Conservation (phyloP, 2,329 filamentous ascomycete genomes). For the Verticillium tricorpus region DNA sequence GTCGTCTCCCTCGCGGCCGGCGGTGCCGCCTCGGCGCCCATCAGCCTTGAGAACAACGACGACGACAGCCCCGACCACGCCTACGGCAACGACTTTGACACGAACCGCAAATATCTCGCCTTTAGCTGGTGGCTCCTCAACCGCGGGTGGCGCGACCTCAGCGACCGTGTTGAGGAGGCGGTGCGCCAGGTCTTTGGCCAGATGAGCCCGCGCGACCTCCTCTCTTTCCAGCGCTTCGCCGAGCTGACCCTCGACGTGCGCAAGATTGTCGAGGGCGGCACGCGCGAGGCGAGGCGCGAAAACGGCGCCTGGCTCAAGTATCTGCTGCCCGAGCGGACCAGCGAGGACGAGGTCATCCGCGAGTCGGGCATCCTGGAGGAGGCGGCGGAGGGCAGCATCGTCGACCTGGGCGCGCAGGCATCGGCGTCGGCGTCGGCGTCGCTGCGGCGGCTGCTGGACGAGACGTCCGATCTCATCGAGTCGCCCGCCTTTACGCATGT, state of each 20-base stretch:
- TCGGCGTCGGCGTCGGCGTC: slow-evolving; percentile 33
- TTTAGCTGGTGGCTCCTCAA: slow-evolving; percentile 99
- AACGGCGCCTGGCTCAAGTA: slow-evolving; percentile 71
- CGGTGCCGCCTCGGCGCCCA: slow-evolving; percentile 52
- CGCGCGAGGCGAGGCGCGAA: slow-evolving; percentile 29
- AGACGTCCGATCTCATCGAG: slow-evolving; percentile 93
- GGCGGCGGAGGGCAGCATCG: slow-evolving; percentile 24
- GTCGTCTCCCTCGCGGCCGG: slow-evolving; percentile 87
- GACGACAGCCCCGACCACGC: slow-evolving; percentile 78
- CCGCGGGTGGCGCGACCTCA: slow-evolving; percentile 78
- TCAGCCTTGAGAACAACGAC: slow-evolving; percentile 89
- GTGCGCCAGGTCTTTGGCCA: slow-evolving; percentile 88
- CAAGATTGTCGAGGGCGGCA: slow-evolving; percentile 71
- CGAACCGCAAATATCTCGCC: slow-evolving; percentile 88
- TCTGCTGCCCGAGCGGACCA: slow-evolving; percentile 71
- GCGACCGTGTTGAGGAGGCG: slow-evolving; percentile 75
- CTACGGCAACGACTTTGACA: slow-evolving; percentile 92
- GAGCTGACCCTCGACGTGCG: slow-evolving; percentile 79
- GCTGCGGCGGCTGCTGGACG: slow-evolving; percentile 82
- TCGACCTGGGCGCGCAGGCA: slow-evolving; percentile 25
- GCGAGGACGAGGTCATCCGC: slow-evolving; percentile 78
- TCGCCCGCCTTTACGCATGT: slow-evolving; percentile 88
- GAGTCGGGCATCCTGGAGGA: slow-evolving; percentile 75
- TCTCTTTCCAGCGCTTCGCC: slow-evolving; percentile 75
- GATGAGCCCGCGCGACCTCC: slow-evolving; percentile 81